phyloP scores from a whole-genome alignment of 306 rosid genomes.

The Cicer bijugum region DNA sequence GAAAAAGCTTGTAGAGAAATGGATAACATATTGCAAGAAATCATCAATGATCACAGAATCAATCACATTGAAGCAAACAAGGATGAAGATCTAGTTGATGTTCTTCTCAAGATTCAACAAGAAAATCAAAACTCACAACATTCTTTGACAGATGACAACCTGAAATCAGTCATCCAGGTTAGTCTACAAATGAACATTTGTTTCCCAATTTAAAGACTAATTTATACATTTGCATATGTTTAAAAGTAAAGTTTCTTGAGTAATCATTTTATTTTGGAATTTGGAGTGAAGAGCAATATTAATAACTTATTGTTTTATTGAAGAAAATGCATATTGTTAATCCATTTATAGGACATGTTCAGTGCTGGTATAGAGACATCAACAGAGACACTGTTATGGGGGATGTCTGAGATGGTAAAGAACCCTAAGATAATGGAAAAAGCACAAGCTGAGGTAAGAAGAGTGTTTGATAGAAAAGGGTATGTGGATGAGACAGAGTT shows the following conservation, averaged over 20 bases:
- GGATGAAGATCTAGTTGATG: slow-evolving; percentile 12
- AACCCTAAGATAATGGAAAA: slow-evolving; percentile 49
- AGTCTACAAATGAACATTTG: background rate
- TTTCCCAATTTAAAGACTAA: background rate
- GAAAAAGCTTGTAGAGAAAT: background rate
- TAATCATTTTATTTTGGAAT: background rate
- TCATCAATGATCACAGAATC: background rate
- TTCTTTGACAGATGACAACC: background rate
- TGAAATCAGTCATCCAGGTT: background rate
- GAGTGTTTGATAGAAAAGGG: slow-evolving; percentile 35
- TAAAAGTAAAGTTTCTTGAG: background rate
- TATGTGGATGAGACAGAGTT: slow-evolving; percentile 36
- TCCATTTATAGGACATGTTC: slow-evolving; percentile 48
- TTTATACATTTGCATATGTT: background rate
- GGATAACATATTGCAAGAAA: background rate
- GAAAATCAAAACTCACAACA: background rate
- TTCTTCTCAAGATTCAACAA: background rate
- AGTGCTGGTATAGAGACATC: slow-evolving; percentile 49
- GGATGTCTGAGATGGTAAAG: slow-evolving; percentile 50
- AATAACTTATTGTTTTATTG: background rate
- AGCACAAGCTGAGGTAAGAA: slow-evolving; percentile 52
- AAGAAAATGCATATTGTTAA: background rate
- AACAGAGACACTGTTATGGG: slow-evolving; percentile 43
- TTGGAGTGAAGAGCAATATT: no score
- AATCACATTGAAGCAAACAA: background rate